Evolutionary conservation across 2,329 filamentous ascomycete species (phyloP).

Genomic region (Fusarium nodosum): DNA sequence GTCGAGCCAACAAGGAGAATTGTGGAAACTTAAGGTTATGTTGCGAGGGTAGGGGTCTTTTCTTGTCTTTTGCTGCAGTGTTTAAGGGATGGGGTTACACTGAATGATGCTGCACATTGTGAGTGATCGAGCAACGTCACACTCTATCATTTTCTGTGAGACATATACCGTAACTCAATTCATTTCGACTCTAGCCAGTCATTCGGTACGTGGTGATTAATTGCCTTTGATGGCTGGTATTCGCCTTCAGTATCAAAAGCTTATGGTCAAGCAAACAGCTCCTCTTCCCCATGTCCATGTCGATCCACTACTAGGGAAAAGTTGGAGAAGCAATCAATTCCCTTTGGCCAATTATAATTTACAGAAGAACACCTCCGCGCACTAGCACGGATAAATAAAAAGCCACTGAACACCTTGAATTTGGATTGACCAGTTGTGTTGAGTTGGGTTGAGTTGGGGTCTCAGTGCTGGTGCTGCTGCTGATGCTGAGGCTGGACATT

Average conservation of each 20-base stretch:
- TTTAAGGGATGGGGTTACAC: constrained; percentile 16
- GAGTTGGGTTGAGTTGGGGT: constrained; percentile 7
- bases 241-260: background rate
- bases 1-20: background rate
- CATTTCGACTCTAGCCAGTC: background rate
- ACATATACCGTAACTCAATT: background rate
- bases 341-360: background rate
- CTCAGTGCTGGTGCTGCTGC: too few species aligned
- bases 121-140: background rate
- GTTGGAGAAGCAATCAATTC: constrained; percentile 19
- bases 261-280: constrained; percentile 1
- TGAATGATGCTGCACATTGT: constrained; percentile 1
- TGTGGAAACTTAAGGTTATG: constrained; percentile 28
- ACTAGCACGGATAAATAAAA: constrained; percentile 6
- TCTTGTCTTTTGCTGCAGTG: background rate
- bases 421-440: constrained; percentile 11
- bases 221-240: background rate
- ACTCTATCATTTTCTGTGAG: background rate
- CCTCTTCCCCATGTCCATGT: constrained; percentile 24
- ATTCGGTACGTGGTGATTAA: background rate
- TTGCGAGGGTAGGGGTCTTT: constrained; percentile 18
- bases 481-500: too few species aligned
- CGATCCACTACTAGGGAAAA: constrained; percentile 4
- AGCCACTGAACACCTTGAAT: constrained; percentile 27
- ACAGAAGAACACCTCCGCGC: background rate